These are phyloP conservation scores for Talaromyces sp. DNA, from an alignment of 2,329 filamentous ascomycete species.

Conservation along the genomic window DNA sequence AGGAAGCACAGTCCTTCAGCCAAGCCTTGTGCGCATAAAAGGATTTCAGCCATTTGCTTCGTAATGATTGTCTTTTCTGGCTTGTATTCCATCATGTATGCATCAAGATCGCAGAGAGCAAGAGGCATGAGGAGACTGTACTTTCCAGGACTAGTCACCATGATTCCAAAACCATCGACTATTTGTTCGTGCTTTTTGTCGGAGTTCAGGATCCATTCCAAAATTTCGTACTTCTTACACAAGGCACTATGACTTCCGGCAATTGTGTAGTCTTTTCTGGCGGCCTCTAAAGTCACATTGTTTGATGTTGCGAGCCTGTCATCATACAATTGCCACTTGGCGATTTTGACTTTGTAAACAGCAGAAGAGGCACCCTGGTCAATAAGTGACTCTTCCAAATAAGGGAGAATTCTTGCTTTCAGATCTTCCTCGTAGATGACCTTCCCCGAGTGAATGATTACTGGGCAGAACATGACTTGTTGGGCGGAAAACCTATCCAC, in stretches of 20 bases:
- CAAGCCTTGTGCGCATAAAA: conserved; percentile 34
- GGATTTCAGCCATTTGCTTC: conserved; percentile 27
- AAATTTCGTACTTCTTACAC: neutral
- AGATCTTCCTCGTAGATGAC: neutral
- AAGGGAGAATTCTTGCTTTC: conserved; percentile 27
- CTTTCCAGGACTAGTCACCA: conserved; percentile 33
- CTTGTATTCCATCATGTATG: conserved; percentile 37
- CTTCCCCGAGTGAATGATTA: neutral
- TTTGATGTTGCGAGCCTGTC: conserved; percentile 15
- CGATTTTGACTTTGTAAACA: conserved; percentile 34
- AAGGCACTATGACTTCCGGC: neutral
- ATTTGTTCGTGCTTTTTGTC: conserved; percentile 38
- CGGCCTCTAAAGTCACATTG: conserved; percentile 22
- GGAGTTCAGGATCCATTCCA: conserved; percentile 38
- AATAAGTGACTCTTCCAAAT: conserved; percentile 35
- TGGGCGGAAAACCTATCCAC: neutral
- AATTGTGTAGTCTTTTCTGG: conserved; percentile 41
- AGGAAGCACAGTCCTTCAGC: conserved; percentile 42
- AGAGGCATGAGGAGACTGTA: conserved; percentile 49
- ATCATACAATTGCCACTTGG: conserved; percentile 37
- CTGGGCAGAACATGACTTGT: conserved; percentile 7
- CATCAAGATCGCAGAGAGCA: conserved; percentile 41
- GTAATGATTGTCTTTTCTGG: conserved; percentile 8
- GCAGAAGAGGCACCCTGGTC: conserved; percentile 38
- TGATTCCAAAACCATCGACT: conserved; percentile 39